These are phyloP conservation scores for Penicillium chermesinum DNA, from an alignment of 495 filamentous ascomycete genomes.

Conservation along the genomic window DNA sequence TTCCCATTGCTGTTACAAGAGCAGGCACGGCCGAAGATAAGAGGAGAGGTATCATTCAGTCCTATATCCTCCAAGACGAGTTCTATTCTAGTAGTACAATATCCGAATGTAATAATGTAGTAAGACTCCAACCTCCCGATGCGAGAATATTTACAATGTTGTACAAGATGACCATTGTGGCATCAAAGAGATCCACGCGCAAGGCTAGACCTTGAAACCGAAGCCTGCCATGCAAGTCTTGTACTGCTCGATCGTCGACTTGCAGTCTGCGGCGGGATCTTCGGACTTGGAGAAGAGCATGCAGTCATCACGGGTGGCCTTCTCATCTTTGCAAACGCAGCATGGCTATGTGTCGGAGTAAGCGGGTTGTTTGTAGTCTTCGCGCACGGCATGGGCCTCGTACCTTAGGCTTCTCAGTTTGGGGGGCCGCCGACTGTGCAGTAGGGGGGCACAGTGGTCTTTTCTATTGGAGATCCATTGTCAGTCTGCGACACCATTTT, in stretches of 20 bases:
- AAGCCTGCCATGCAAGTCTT: slow-evolving; percentile 89
- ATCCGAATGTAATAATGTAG: slow-evolving; percentile 10
- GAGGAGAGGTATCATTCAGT: slow-evolving; percentile 6
- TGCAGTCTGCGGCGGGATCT: slow-evolving; percentile 73
- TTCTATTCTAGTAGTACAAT: slow-evolving; percentile 6
- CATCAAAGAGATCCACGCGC: background rate
- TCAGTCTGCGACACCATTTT: background rate
- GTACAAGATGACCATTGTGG: slow-evolving; percentile 5
- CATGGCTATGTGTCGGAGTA: slow-evolving; percentile 60
- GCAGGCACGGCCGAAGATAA: slow-evolving; percentile 8
- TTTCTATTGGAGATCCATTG: slow-evolving; percentile 14
- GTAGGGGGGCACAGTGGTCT: slow-evolving; percentile 11
- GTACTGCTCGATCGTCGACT: slow-evolving; percentile 76
- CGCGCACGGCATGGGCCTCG: background rate
- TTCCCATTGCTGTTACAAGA: background rate
- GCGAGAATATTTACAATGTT: slow-evolving; percentile 22
- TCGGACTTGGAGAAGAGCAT: slow-evolving; percentile 88
- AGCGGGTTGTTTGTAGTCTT: background rate
- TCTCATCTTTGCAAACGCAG: slow-evolving; percentile 96
- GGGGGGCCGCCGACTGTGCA: slow-evolving; percentile 25
- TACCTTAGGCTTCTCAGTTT: slow-evolving; percentile 54
- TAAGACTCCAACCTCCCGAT: slow-evolving; percentile 21
- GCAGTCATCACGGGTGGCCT: slow-evolving; percentile 88
- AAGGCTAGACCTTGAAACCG: slow-evolving; percentile 69
- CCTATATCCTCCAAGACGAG: background rate